phyloP scores from a whole-genome alignment of 2,329 filamentous ascomycete genomes.

The Ophiostoma novo-ulmi region DNA sequence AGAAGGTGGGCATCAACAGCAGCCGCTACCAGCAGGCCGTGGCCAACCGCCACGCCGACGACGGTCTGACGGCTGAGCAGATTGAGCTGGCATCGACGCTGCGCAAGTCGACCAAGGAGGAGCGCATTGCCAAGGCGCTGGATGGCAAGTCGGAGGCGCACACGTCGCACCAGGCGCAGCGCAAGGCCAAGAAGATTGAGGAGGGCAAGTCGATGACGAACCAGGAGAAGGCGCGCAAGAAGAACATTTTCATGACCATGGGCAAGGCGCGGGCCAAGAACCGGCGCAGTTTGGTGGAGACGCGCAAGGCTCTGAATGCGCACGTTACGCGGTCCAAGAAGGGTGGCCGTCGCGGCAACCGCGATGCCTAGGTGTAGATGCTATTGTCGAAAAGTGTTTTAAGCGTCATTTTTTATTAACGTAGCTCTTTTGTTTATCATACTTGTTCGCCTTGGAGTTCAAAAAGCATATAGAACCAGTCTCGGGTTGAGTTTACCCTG shows the following conservation, averaged over 20 bases:
- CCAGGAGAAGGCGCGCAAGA: constrained; percentile 91
- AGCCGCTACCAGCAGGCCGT: constrained; percentile 46
- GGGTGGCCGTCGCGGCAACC: constrained; percentile 76
- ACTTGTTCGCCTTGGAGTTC: neutral
- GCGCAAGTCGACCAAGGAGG: constrained; percentile 82
- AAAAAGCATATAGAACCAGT: constrained; percentile 9
- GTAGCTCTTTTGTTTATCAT: neutral
- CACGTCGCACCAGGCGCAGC: constrained; percentile 76
- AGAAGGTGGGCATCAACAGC: constrained; percentile 28
- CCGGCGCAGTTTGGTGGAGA: constrained; percentile 87
- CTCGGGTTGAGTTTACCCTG: neutral
- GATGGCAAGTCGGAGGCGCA: constrained; percentile 81
- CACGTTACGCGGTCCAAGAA: constrained; percentile 80
- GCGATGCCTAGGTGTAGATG: constrained; percentile 29
- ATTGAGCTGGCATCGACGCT: constrained; percentile 82
- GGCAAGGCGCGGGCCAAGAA: constrained; percentile 94
- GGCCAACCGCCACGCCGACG: constrained; percentile 67
- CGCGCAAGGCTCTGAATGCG: constrained; percentile 70
- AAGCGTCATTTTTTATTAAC: neutral
- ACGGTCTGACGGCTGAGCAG: constrained; percentile 81
- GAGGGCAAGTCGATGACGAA: constrained; percentile 96
- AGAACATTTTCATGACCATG: constrained; percentile 98
- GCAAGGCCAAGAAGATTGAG: constrained; percentile 79
- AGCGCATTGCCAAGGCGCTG: constrained; percentile 75
- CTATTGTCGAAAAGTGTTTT: neutral